Base-by-base conservation (phyloP, 2,329 filamentous ascomycete genomes). In the Thielaviopsis musarum region DNA sequence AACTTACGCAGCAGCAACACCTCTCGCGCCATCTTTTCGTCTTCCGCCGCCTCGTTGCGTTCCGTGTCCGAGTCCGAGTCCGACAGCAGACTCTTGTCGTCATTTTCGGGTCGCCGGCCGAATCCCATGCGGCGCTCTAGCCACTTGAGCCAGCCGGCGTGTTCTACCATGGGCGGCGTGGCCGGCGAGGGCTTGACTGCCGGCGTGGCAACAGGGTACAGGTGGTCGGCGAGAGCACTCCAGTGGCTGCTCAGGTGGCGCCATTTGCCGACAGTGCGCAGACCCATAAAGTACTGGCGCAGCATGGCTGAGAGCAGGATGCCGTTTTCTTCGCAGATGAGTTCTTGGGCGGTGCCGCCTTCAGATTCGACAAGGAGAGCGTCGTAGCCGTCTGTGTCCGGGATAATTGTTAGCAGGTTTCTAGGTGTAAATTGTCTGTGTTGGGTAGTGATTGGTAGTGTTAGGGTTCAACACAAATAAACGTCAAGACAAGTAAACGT, bases 201-300 rank as follows among this genome's bases (percentile, higher is more conserved):
- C 48, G 48, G 59, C 55, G 34, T 62, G 49, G 21, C 67, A 62
- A 54, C 58, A 61, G 57, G 65, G 64, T 24, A 13, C 12, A 49
- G n/a, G 10, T 51, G 76, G 26, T 79, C 74, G 38, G 87, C 82
- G 1, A 93, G 81, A 12, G 71, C 69, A 24, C 73, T 71, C 84
- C 88, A 94, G 67, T 88, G 83, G 1, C 77, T 74, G 15, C 84
- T 80, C 74, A 87, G 87, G 61, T 82, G 77, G 62, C 80, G 82
- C 90, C 90, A 95, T 66, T 82, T 81, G 19, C 88, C 87, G 26
- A 95, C 73, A 0, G 91, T 85, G 59, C 88, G 87, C 52, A 95
- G 76, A 6, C 84, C 87, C 78, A 95, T 85, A 71, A 95, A 95
- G 70, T 95, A 95, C 68, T 95, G 90, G 13, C 90, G 82, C 21